Percentiles rank a stretch among this genome's conserved stretches.
Conservation (phyloP, 78 protist species). For the Dictyostelium firmibasis region DNA sequence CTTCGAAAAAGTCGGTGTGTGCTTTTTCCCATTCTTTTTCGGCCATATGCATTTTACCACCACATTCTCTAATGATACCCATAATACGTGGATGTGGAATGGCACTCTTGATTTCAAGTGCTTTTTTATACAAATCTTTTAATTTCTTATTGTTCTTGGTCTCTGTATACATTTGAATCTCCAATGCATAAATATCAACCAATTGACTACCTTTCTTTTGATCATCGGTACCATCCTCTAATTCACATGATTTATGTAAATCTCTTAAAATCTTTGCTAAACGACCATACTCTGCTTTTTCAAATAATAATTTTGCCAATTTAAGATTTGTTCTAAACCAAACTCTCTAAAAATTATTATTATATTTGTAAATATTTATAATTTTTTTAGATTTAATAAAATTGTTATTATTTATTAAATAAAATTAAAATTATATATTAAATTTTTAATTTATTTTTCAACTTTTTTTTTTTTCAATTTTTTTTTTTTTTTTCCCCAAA, state of each 20-base stretch:
- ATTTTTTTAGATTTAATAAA: too few relatives aligned
- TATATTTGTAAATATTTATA: too few relatives aligned
- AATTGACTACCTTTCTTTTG: constrained; percentile 92
- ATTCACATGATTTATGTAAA: constrained; percentile 71
- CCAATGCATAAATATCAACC: constrained; percentile 96
- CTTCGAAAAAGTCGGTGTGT: constrained; percentile 96
- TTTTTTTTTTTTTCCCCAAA: neutral
- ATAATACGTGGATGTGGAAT: constrained; percentile 97
- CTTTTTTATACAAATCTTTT: constrained; percentile 80
- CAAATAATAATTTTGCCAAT: constrained; percentile 79
- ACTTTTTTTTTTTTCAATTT: neutral
- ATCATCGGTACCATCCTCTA: constrained; percentile 80
- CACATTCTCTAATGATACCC: constrained; percentile 98
- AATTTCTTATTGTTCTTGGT: constrained; percentile 90
- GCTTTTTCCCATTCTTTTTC: constrained; percentile 93
- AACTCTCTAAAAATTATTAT: constrained; percentile 39
- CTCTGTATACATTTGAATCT: constrained; percentile 96
- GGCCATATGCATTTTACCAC: constrained; percentile 97
- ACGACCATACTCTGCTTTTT: constrained; percentile 74
- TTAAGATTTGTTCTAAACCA: constrained; percentile 83
- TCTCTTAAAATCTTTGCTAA: constrained; percentile 78
- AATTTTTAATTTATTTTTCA: neutral
- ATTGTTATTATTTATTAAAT: neutral
- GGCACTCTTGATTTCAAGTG: constrained; percentile 88
- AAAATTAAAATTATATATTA: neutral